phyloP scores from a whole-genome alignment of 2,329 filamentous ascomycete species.

The Metarhizium brunneum region DNA sequence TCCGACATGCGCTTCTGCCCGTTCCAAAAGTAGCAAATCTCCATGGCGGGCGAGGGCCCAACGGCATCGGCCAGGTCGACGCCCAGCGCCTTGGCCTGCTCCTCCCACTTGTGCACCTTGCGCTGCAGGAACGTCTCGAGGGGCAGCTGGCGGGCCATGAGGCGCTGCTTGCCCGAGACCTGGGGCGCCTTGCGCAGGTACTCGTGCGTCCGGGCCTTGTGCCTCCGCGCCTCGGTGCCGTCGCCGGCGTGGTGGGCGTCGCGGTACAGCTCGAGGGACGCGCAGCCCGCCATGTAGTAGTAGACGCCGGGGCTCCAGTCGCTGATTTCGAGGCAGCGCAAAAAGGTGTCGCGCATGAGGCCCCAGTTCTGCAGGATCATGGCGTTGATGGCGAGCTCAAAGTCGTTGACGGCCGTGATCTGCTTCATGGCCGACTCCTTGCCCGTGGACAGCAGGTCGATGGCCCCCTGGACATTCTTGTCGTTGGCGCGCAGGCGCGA shows the following conservation, averaged over 20 bases:
- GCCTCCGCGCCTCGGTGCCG: constrained; percentile 36
- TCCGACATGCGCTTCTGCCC: constrained; percentile 72
- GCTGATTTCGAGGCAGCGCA: constrained; percentile 69
- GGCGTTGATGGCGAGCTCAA: constrained; percentile 69
- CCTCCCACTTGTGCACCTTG: constrained; percentile 84
- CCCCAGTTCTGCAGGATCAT: constrained; percentile 75
- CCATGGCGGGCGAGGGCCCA: constrained; percentile 70
- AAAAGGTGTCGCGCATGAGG: constrained; percentile 64
- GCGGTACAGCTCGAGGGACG: constrained; percentile 76
- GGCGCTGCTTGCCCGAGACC: constrained; percentile 73
- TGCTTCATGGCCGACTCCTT: constrained; percentile 72
- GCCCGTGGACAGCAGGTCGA: constrained; percentile 53
- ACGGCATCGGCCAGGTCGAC: constrained; percentile 70
- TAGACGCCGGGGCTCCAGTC: constrained; percentile 88
- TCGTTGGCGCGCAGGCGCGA: constrained; percentile 65
- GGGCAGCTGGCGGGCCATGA: constrained; percentile 82
- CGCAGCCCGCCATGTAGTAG: constrained; percentile 74
- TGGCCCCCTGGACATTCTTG: constrained; percentile 55
- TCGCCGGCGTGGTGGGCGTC: constrained; percentile 32
- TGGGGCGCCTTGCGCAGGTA: constrained; percentile 63
- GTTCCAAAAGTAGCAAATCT: constrained; percentile 94
- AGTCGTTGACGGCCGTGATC: constrained; percentile 74
- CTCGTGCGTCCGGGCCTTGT: constrained; percentile 58
- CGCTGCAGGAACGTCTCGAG: constrained; percentile 79
- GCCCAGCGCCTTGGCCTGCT: constrained; percentile 56